phyloP scores from a whole-genome alignment of 225 moss, liverwort and hornwort genomes.

The Sphagnum tenellum region DNA sequence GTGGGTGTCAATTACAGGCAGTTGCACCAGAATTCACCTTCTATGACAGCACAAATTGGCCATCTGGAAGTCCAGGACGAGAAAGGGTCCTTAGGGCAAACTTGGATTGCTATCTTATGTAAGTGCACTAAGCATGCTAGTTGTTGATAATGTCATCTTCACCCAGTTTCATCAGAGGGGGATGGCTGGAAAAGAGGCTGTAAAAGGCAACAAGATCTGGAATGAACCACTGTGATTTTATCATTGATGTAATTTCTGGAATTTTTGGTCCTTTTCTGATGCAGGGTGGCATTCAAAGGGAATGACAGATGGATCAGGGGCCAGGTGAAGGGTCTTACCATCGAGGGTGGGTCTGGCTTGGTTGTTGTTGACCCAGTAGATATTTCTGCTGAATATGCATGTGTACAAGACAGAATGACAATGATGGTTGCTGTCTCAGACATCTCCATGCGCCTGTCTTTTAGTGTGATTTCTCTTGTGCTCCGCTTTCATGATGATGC shows the following conservation, averaged over 20 bases:
- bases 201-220: too few species aligned
- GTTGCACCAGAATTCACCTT: slow-evolving; percentile 96
- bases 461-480: slow-evolving; percentile 85
- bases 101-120: slow-evolving; percentile 82
- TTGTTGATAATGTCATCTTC: too few species aligned
- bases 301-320: slow-evolving; percentile 89
- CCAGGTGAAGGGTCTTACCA: slow-evolving; percentile 68
- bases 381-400: slow-evolving; percentile 71
- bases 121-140: slow-evolving; percentile 10
- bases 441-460: slow-evolving; percentile 83
- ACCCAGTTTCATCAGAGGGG: too few species aligned
- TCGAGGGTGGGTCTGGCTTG: slow-evolving; percentile 93
- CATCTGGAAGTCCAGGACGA: slow-evolving; percentile 62
- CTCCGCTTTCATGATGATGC: slow-evolving; percentile 82
- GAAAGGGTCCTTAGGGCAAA: slow-evolving; percentile 89
- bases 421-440: slow-evolving; percentile 53
- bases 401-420: slow-evolving; percentile 74
- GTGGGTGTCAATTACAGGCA: slow-evolving; percentile 37
- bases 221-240: too few species aligned
- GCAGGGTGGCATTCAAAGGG: slow-evolving; percentile 85
- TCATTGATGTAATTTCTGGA: too few species aligned
- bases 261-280: background rate
- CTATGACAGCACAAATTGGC: slow-evolving; percentile 95
- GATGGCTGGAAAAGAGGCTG: too few species aligned
- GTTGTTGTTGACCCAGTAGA: slow-evolving; percentile 92